phyloP scores from a whole-genome alignment of 139 green algal genomes.

The Klebsormidium nitens region DNA sequence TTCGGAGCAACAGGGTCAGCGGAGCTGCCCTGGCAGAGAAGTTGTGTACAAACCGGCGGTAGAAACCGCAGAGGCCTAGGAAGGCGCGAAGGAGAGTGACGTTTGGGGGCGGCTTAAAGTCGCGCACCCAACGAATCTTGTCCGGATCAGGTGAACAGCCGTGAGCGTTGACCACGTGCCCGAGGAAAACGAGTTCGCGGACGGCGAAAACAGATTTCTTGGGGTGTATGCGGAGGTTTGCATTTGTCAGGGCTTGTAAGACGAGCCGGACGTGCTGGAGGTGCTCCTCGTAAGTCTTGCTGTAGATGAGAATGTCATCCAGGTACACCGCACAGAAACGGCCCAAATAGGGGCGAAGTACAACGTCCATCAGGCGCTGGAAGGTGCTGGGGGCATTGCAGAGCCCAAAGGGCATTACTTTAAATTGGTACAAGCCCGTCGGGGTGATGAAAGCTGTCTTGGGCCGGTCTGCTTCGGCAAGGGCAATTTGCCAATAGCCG shows the following conservation, averaged over 20 bases:
- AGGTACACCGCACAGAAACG: too few species aligned
- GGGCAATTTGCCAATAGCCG: too few species aligned
- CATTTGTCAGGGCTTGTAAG: conserved; percentile 28
- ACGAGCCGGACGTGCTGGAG: conserved; percentile 21
- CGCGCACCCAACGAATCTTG: conserved; percentile 15
- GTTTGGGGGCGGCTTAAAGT: not conserved
- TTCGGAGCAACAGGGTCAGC: conserved; percentile 24
- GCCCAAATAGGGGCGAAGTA: too few species aligned
- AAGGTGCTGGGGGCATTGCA: too few species aligned
- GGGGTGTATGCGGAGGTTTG: conserved; percentile 44
- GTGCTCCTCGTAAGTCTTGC: conserved; percentile 8
- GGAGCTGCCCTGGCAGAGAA: conserved; percentile 25
- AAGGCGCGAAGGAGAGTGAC: not conserved
- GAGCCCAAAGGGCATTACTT: too few species aligned
- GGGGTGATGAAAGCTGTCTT: too few species aligned
- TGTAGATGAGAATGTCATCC: conserved; percentile 14
- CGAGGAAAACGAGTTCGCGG: conserved; percentile 39
- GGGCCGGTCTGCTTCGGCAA: too few species aligned
- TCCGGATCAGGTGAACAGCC: conserved; percentile 23
- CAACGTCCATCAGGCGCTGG: too few species aligned
- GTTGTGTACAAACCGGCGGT: conserved; percentile 41
- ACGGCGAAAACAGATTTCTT: conserved; percentile 47
- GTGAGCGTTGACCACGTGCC: conserved; percentile 36
- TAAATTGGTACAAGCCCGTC: too few species aligned
- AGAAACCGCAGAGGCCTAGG: conserved; percentile 44